phyloP scores from a whole-genome alignment of 2,329 filamentous ascomycete species.

The Cladosporium oxysporum region DNA sequence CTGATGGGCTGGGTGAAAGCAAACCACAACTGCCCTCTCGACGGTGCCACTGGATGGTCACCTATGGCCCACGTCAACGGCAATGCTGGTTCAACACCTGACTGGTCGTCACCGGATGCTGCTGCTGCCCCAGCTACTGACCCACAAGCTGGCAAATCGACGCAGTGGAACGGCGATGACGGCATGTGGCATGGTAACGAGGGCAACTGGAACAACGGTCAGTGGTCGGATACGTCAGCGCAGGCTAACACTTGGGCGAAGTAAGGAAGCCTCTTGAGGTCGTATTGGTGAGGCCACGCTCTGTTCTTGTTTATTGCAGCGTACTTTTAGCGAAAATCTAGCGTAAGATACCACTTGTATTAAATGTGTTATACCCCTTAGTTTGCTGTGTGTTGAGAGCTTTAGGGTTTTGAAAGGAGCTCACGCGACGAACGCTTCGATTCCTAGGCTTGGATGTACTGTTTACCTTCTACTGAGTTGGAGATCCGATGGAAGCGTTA shows the following conservation, averaged over 20 bases:
- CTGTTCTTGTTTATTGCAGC: conserved; percentile 14
- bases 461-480: not conserved
- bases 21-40: conserved; percentile 11
- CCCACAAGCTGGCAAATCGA: conserved; percentile 5
- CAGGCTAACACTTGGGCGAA: conserved; percentile 3
- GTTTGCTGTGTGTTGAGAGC: not conserved
- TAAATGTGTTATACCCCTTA: conserved; percentile 12
- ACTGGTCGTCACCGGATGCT: not conserved
- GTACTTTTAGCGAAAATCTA: conserved; percentile 14
- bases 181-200: conserved; percentile 18
- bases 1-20: conserved; percentile 43
- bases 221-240: conserved; percentile 2
- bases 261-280: not conserved
- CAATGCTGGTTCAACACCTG: not conserved
- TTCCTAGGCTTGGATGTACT: not conserved
- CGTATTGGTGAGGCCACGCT: conserved; percentile 1
- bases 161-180: conserved; percentile 17
- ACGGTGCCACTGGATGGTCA: conserved; percentile 15
- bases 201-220: conserved; percentile 9
- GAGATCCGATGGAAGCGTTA: not conserved
- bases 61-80: conserved; percentile 16
- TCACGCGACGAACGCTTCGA: not conserved
- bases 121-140: not conserved
- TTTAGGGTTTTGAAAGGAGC: not conserved
- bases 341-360: conserved; percentile 19